Evolutionary conservation across 257 asterid species (phyloP), one percentile per base, ranked within the genome.

Genomic region (Nemophila menziesii): DNA sequence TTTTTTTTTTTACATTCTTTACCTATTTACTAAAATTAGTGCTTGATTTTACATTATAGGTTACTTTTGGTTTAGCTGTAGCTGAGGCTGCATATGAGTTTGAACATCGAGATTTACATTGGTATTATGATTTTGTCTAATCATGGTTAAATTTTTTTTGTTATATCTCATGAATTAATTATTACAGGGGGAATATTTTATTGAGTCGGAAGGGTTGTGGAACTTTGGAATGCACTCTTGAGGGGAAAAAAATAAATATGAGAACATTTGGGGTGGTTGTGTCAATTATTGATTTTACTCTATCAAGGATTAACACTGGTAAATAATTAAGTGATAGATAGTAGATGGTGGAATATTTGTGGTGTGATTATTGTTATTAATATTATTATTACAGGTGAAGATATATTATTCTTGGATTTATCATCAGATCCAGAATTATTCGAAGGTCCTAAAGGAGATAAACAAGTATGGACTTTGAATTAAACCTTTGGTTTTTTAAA

Each of bases 281-380:
- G 45, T 81, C 98, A 24, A 78, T 90, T 37, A 85, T 90, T 46
- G 98, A 90, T 64, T 90, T 90, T 66, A 90, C 96, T 42, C 92
- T 90, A 49, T 84, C 98, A 39, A 72, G 98, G 74, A 77, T 90
- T 7, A 84, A 85, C 56, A 80, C 96, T 60, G 98, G 98, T 85
- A 36, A 48, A 38, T n/a, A 2, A 46, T 38, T 41, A 4, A 51
- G 14, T 50, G 39, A 19, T 37, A 38, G 34, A 38, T 40, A 3
- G 34, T 14, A 49, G 24, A 38, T 43, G 15, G 26, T 46, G 57
- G 26, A 23, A 43, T 19, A 13, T 20, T 4, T n/a, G 34, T 7
- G 33, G 19, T 46, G 26, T 13, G 19, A 23, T 22, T 11, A 15
- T 11, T 51, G 42, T 19, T 14, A n/a, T 43, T 16, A n/a, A n/a